These are phyloP conservation scores for Colletotrichum tabaci DNA, from an alignment of 2,329 filamentous ascomycete genomes.

Conservation along the genomic window DNA sequence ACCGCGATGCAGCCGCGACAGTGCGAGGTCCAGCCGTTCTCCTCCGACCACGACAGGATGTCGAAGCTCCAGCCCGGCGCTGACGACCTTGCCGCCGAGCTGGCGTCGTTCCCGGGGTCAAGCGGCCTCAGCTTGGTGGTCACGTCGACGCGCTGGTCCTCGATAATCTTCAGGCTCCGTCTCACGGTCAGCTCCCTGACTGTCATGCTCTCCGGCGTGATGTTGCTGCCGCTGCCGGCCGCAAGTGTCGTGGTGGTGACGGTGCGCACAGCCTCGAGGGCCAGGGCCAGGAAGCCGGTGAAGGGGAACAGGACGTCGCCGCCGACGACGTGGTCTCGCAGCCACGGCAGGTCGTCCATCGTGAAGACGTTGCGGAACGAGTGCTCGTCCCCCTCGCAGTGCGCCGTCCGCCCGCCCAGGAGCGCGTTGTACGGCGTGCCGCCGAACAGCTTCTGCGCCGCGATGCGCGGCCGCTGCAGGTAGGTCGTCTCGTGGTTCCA, in stretches of 20 bases:
- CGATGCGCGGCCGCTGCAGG: slow-evolving; percentile 62
- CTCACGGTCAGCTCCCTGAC: slow-evolving; percentile 44
- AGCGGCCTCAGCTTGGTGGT: slow-evolving; percentile 46
- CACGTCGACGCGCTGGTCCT: slow-evolving; percentile 48
- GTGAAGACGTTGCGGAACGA: slow-evolving; percentile 64
- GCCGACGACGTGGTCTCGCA: slow-evolving; percentile 71
- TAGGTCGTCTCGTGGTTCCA: slow-evolving; percentile 62
- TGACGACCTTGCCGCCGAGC: slow-evolving; percentile 36
- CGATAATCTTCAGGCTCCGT: slow-evolving; percentile 47
- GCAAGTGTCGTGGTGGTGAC: background rate
- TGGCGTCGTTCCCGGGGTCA: slow-evolving; percentile 41
- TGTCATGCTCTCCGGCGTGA: slow-evolving; percentile 14
- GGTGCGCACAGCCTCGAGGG: slow-evolving; percentile 57
- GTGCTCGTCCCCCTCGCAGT: slow-evolving; percentile 61
- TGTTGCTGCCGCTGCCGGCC: background rate
- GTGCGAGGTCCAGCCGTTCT: slow-evolving; percentile 46
- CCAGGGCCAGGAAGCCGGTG: slow-evolving; percentile 67
- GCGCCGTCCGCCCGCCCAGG: slow-evolving; percentile 60
- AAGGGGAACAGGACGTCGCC: slow-evolving; percentile 69
- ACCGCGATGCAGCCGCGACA: slow-evolving; percentile 45
- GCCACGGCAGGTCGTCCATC: slow-evolving; percentile 67
- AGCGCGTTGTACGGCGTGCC: slow-evolving; percentile 59
- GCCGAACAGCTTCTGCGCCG: slow-evolving; percentile 57
- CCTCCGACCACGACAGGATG: slow-evolving; percentile 46
- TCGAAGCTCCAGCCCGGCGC: slow-evolving; percentile 42